Base-by-base conservation (phyloP, 2,329 filamentous ascomycete genomes). In the Fusarium heterosporum region DNA sequence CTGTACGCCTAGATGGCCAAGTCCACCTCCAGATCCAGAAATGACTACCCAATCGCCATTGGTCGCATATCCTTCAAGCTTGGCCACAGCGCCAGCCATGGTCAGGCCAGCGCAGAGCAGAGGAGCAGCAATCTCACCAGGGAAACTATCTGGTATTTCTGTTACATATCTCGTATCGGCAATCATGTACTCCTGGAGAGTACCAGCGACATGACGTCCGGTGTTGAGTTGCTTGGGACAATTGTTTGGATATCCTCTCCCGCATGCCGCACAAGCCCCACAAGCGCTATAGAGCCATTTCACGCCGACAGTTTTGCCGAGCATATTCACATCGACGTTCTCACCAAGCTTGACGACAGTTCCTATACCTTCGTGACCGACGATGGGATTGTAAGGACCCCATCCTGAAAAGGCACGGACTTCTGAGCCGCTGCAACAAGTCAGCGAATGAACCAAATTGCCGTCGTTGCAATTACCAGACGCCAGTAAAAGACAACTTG, bases 231-330 rank as follows among this genome's bases (percentile, higher is more conserved):
- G 80, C 9, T 75, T 74, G 0, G 73, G 71, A 19, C 81, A 83
- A 32, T 81, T 80, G 17, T 82, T 82, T 3, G 63, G 4, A 51
- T 76, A 73, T 2, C 77, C 78, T 8, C 61, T 63, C 3, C 66
- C 65, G 51, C 81, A 83, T 7, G 70, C 72, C 2, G 71, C 71
- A 28, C 81, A 83, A 6, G 64, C 25, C 0, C 75, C 75, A 22
- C 81, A 83, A 2, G 80, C 78, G 6, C 76, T 80, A 61, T 78
- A 81, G 1, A 82, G 72, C 81, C 81, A 83, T 59, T 82, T 82
- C 1, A 82, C 75, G 1, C 81, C 81, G 0, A 82, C 81, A 3
- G 78, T 60, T 19, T 76, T 76, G 2, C 71, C 72, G 6, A 81
- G 29, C 4, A 82, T 22, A 0, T 56, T 61, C 0, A 61, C 8